phyloP scores from a whole-genome alignment of 768 basidiomycete genomes.

The Strobilomyces confusus region DNA sequence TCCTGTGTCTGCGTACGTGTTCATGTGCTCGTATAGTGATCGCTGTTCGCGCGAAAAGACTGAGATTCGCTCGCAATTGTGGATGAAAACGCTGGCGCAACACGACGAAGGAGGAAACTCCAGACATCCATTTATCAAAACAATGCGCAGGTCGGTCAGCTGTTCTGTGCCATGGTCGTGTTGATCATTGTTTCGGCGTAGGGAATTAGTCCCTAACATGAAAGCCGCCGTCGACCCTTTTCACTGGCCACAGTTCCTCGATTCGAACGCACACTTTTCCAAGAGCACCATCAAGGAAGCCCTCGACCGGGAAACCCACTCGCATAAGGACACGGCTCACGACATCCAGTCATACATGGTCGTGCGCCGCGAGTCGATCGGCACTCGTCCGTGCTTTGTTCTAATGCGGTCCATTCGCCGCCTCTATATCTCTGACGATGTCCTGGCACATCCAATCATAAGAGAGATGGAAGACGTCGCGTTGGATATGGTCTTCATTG shows the following conservation, averaged over 20 bases:
- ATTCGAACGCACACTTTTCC: slow-evolving; percentile 18
- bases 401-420: slow-evolving; percentile 27
- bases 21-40: slow-evolving; percentile 16
- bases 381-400: slow-evolving; percentile 27
- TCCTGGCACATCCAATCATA: slow-evolving; percentile 21
- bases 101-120: slow-evolving; percentile 12
- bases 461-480: slow-evolving; percentile 26
- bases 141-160: slow-evolving; percentile 22
- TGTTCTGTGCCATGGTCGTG: not conserved
- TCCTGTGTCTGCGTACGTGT: not conserved
- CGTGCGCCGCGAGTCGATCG: slow-evolving; percentile 27
- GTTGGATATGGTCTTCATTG: slow-evolving; percentile 27
- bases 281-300: slow-evolving; percentile 24
- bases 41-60: slow-evolving; percentile 22
- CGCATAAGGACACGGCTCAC: slow-evolving; percentile 7
- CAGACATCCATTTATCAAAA: slow-evolving; percentile 23
- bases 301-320: slow-evolving; percentile 24
- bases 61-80: slow-evolving; percentile 16
- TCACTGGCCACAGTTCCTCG: slow-evolving; percentile 28
- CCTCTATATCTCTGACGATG: slow-evolving; percentile 22
- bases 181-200: slow-evolving; percentile 3
- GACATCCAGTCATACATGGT: slow-evolving; percentile 27
- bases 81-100: slow-evolving; percentile 22
- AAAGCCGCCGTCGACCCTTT: slow-evolving; percentile 22
- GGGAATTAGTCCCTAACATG: slow-evolving; percentile 23